Base-by-base conservation (phyloP, 371 early-diverging fungal genomes). In the Batkoa obscura region DNA sequence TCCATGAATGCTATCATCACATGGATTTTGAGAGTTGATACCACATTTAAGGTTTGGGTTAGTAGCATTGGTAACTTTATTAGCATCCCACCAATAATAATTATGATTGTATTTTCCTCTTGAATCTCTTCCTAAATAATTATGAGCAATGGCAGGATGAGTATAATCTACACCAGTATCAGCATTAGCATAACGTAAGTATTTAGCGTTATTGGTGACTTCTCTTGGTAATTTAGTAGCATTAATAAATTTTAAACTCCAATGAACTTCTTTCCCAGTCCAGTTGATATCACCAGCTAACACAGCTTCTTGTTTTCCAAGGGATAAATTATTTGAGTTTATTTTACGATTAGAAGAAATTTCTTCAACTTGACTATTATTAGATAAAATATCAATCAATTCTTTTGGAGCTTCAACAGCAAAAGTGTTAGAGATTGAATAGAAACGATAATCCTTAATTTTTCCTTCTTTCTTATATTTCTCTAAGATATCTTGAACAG, bases 131-230 rank as follows among this genome's bases (percentile, higher is more conserved):
- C 50, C 50, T 9, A 49, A 49, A n/a, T 49, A 68, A 52, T 66
- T 66, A 6, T 68, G 79, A 34, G 84, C 86, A 17, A 86, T 64
- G 8, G 81, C 81, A 35, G 84, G 83, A 56, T 85, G 86, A 53
- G 58, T 62, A 59, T 74, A 79, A 50, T 79, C 75, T 36, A 78
- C 59, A 49, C 84, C 78, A 34, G 31, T 70, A 67, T 72, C 83
- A 49, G 81, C 74, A 38, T 35, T 49, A n/a, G 33, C 50, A 33
- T 49, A 49, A 9, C 9, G 9, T 3, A 49, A 33, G 2, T 49
- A 3, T 3, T 3, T 8, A 2, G 50, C 50, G 33, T 9, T 32
- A 33, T 35, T n/a, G 4, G 4, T 3, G 3, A 49, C 35, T 3
- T n/a, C 3, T 23, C 2, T 12, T 5, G 50, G 50, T 30, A 49